These are phyloP conservation scores for Gracilaria domingensis DNA, from an alignment of 23 red algal species.

Conservation along the genomic window DNA sequence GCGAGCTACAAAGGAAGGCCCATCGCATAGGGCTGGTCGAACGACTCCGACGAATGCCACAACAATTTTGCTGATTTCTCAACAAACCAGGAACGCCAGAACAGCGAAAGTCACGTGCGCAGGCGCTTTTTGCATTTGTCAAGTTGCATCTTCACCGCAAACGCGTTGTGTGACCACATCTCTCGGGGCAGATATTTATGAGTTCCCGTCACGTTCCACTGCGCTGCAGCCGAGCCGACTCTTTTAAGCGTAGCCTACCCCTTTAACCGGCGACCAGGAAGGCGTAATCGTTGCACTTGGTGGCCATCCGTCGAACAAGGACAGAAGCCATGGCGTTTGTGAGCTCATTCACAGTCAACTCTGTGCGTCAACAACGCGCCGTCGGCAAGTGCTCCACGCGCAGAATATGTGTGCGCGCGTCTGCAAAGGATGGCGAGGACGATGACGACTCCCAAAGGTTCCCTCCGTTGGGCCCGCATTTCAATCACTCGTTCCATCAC, in stretches of 20 bases:
- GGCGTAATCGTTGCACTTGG: neutral
- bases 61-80: too few species aligned
- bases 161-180: neutral
- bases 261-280: neutral
- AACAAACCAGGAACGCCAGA: too few species aligned
- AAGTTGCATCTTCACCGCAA: neutral
- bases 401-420: neutral
- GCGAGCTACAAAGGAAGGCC: too few species aligned
- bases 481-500: slow-evolving; percentile 17
- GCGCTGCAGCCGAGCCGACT: too few species aligned
- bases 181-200: neutral
- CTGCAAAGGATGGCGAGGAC: neutral
- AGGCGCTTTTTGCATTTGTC: neutral
- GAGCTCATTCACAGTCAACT: slow-evolving; percentile 4
- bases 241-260: too few species aligned
- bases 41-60: too few species aligned
- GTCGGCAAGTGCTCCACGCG: neutral
- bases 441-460: slow-evolving; percentile 1
- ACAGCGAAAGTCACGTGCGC: neutral
- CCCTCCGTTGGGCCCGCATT: neutral
- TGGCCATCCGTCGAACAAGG: neutral
- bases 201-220: neutral
- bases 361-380: neutral
- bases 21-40: too few species aligned
- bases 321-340: slow-evolving; percentile 24